phyloP scores from a whole-genome alignment of 768 basidiomycete genomes.

The Cystobasidium onofrii region DNA sequence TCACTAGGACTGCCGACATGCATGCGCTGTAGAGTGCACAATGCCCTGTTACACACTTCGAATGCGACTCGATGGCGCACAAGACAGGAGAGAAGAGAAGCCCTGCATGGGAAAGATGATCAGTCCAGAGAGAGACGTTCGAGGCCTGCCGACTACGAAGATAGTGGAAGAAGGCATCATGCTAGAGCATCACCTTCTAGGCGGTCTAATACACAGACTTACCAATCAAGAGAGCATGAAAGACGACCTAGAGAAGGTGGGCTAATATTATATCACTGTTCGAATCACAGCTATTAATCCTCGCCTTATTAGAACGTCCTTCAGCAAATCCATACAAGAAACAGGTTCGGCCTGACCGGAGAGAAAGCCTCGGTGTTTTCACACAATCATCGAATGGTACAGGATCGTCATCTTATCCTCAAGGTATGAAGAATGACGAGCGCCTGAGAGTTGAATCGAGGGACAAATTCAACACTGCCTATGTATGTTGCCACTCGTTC shows the following conservation, averaged over 20 bases:
- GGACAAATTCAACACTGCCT: neutral
- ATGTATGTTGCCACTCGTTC: neutral
- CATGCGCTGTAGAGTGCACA: neutral
- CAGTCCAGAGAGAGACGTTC: neutral
- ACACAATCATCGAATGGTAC: neutral
- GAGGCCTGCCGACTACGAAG: neutral
- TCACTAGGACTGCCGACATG: neutral
- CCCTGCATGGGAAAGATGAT: neutral
- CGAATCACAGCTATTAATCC: neutral
- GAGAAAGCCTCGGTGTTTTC: neutral
- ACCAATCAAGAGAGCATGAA: neutral
- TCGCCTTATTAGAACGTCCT: neutral
- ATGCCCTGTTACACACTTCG: neutral
- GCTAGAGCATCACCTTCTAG: neutral
- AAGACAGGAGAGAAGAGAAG: neutral
- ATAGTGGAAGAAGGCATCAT: neutral
- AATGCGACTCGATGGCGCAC: neutral
- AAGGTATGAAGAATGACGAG: neutral
- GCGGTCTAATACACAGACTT: neutral
- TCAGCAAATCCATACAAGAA: neutral
- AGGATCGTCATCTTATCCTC: neutral
- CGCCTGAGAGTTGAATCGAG: neutral
- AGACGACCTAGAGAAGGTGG: neutral
- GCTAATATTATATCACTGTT: no score
- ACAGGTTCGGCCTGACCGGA: neutral